phyloP scores from a whole-genome alignment of 495 filamentous ascomycete genomes.

The Podospora conica region DNA sequence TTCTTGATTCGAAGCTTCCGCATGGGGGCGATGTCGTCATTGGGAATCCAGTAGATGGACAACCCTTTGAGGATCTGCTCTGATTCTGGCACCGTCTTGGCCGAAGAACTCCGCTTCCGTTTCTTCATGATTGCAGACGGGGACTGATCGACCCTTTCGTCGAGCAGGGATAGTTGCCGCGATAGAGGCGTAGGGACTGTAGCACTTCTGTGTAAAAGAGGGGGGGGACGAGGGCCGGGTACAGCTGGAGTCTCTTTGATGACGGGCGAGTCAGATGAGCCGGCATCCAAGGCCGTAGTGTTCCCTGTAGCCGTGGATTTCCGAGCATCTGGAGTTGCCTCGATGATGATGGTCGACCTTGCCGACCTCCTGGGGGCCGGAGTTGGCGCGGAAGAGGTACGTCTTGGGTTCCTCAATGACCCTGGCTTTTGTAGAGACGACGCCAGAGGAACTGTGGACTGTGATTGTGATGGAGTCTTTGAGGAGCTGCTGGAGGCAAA shows the following conservation, averaged over 20 bases:
- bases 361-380: conserved; percentile 2
- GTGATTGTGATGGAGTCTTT: background rate
- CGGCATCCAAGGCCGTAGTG: background rate
- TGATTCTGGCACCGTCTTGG: conserved; percentile 47
- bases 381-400: conserved; percentile 16
- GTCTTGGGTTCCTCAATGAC: background rate
- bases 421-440: background rate
- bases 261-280: conserved; percentile 4
- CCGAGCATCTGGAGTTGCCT: conserved; percentile 17
- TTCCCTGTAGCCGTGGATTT: background rate
- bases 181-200: conserved; percentile 18
- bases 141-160: conserved; percentile 12
- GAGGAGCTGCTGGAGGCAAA: conserved; percentile 8
- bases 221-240: conserved; percentile 1
- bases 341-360: conserved; percentile 10
- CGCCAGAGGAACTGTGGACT: background rate
- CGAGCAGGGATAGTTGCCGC: background rate
- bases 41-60: conserved; percentile 74
- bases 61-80: conserved; percentile 61
- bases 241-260: conserved; percentile 22
- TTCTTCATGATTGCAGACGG: conserved; percentile 35
- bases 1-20: conserved; percentile 67
- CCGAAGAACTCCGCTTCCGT: conserved; percentile 38
- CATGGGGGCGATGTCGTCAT: conserved; percentile 60
- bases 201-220: conserved; percentile 18